Base-by-base conservation (phyloP, 2,329 filamentous ascomycete species). In the Eutypella sp. region DNA sequence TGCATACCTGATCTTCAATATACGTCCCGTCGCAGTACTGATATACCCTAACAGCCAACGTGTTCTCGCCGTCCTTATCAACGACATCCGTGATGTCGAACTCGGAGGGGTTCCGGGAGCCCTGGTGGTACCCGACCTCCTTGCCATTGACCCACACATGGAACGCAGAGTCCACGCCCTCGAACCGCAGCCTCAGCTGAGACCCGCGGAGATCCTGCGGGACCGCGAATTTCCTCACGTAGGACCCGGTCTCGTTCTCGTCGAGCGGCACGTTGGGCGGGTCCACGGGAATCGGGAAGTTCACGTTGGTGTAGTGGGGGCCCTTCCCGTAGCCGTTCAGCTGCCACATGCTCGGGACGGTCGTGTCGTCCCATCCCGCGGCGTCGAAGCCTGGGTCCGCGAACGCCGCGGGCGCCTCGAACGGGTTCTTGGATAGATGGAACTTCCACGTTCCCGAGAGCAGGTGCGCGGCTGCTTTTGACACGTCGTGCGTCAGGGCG, bases 331-430 rank as follows among this genome's bases (percentile, higher is more conserved):
- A 80, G 13, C 83, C 84, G 56, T 86, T 78, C 1, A 85, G 68
- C 61, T 88, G 84, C 85, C 85, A 89, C 68, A 82, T 81, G 13
- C 81, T 80, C 0, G 84, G 85, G 0, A 88, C 84, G 6, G 68
- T 56, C 31, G 85, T 79, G 31, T 75, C 66, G 19, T 64, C 63
- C 78, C 78, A 82, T 47, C 31, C 47, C 15, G 62, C 39, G 4
- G 53, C 50, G 34, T 59, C 51, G 42, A 60, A 62, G 19, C 44
- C 38, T 13, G 59, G 57, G 16, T 56, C 47, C 45, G 64, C 56
- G 39, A 67, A 68, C 16, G 58, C 59, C 11, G 53, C 53, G 1
- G 66, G 66, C 0, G 66, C 67, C 41, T 67, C 63, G 24, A 67
- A 56, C 18, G 70, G 71, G 34, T 66, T 69, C 15, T 58, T 51